Evolutionary conservation across 2,329 filamentous ascomycete genomes (phyloP), one percentile per base, ranked within the genome.

Genomic region (Sordariomycetes sp.): DNA sequence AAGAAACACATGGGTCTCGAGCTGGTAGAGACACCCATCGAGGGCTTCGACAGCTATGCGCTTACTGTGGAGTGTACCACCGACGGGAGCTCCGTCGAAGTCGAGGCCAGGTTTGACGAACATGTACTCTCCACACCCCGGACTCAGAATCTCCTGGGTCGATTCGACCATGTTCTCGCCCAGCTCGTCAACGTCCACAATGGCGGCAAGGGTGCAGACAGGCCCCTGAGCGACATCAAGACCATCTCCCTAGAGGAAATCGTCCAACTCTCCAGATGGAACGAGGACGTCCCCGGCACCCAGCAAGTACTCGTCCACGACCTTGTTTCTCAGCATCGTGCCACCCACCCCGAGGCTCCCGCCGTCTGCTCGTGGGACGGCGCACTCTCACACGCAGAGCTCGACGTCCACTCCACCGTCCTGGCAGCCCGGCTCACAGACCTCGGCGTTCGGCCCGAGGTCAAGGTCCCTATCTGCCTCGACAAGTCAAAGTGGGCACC

Each of bases 281-380:
- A 54, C 32, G 1, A 10, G 10, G 54, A 50, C 54, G 17, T 50
- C 4, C 54, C 54, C 13, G 1, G 13, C 4, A 15, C n/a, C 12
- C 25, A 24, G 22, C 15, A 53, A n/a, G 45, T 12, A 3, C 32
- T 56, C 10, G 32, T 57, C 15, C 55, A 57, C n/a, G 32, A 57
- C 17, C 22, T 57, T 12, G 24, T 53, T 25, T 5, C 6, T 10
- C n/a, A 22, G 12, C 20, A 34, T 10, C 34, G 15, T n/a, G 28
- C 28, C 24, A 15, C 50, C 15, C 10, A 5, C 48, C 74, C 75
- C 1, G 62, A 68, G n/a, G 65, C 68, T n/a, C 61, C 68, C 4
- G 76, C 76, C 34, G 68, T 79, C 20, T 64, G 73, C 57, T 76
- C 76, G 0, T 78, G 75, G 75, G 76, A 79, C 59, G 76, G 76